phyloP scores from a whole-genome alignment of 2,329 filamentous ascomycete genomes.

The Podosphaera aphanis region DNA sequence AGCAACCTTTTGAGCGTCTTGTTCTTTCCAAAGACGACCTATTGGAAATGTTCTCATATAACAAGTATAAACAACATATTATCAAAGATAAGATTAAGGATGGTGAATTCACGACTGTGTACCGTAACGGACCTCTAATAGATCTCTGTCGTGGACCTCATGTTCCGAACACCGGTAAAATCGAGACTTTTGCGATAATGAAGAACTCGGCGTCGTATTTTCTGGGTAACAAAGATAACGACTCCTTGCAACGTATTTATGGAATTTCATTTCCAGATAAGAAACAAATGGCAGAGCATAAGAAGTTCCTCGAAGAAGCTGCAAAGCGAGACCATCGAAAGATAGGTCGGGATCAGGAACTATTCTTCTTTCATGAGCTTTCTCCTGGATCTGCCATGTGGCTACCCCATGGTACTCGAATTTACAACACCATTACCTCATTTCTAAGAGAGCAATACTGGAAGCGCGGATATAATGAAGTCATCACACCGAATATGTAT shows the following conservation, averaged over 20 bases:
- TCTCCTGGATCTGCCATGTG: slow-evolving; percentile 91
- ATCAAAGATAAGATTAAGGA: slow-evolving; percentile 82
- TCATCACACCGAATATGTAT: slow-evolving; percentile 91
- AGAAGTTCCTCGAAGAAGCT: slow-evolving; percentile 92
- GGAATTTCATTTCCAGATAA: slow-evolving; percentile 94
- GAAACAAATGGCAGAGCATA: slow-evolving; percentile 77
- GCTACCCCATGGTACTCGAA: slow-evolving; percentile 74
- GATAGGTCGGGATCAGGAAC: slow-evolving; percentile 84
- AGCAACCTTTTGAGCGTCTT: slow-evolving; percentile 80
- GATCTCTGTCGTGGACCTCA: slow-evolving; percentile 91
- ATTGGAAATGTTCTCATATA: slow-evolving; percentile 90
- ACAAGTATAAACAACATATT: slow-evolving; percentile 96
- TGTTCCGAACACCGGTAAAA: slow-evolving; percentile 75
- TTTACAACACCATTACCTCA: slow-evolving; percentile 70
- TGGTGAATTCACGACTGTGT: slow-evolving; percentile 79
- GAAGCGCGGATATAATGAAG: slow-evolving; percentile 82
- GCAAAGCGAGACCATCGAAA: slow-evolving; percentile 88
- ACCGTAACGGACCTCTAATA: slow-evolving; percentile 73
- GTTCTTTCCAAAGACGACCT: slow-evolving; percentile 77
- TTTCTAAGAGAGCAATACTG: slow-evolving; percentile 76
- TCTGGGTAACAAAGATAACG: slow-evolving; percentile 78
- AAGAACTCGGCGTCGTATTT: slow-evolving; percentile 64
- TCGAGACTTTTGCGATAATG: slow-evolving; percentile 87
- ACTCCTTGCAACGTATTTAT: slow-evolving; percentile 88
- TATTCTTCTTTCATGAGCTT: slow-evolving; percentile 88